Evolutionary conservation across 306 rosid genomes (phyloP), one percentile per base, ranked within the genome.

Genomic region (Purshia tridentata): DNA sequence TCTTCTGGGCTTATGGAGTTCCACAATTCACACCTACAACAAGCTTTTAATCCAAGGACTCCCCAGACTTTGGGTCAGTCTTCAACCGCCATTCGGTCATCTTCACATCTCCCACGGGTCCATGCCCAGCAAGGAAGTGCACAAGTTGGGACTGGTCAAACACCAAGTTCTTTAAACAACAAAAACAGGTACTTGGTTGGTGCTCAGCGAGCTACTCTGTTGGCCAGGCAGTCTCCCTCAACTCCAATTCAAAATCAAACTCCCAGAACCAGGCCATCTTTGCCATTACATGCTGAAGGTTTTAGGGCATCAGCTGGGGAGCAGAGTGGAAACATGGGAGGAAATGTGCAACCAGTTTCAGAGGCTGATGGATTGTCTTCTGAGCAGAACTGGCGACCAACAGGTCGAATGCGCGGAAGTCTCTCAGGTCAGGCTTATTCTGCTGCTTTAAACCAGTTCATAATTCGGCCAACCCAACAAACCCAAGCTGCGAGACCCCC

Each of bases 331-430:
- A 80, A 78, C 14, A 40, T 48, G 15, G 84, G 85, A 70, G 87
- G 80, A 73, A 61, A 52, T 6, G 45, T 64, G 18, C 85, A 79
- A 58, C 45, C 96, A 54, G 82, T 82, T 68, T 60, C 86, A 51
- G 68, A 85, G 73, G 42, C 87, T 13, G 82, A 81, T 23, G 82
- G 75, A 62, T 20, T 42, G 14, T 78, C 69, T 57, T 51, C 86
- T 10, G 96, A 87, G 58, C 89, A 83, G 71, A 78, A 81, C 48
- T 84, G 93, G 93, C 86, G 68, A 55, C 93, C 97, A 44, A 16
- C 84, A 5, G 81, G 84, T 23, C 83, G 91, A 78, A 91, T 95
- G 99, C 96, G 98, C 20, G 98, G 99, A 65, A 90, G 96, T 79
- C 86, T 95, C 11, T 8, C 84, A 4, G 89, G 90, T 65, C 86